Percentiles rank a stretch among this genome's conserved stretches.
Conservation (phyloP, 2,329 filamentous ascomycete genomes). For the Monosporascus sp. region DNA sequence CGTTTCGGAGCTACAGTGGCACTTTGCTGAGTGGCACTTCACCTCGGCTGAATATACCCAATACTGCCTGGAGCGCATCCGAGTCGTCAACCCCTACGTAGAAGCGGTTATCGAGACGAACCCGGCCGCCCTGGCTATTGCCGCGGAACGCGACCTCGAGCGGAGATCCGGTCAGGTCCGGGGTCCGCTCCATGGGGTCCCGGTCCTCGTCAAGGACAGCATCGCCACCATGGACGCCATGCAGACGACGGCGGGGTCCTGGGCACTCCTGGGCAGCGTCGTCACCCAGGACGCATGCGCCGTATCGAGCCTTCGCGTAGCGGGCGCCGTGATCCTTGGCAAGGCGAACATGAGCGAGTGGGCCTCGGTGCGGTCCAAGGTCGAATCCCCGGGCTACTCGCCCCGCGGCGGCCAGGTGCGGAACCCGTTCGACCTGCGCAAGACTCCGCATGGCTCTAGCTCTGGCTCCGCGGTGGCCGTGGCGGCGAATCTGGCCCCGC, state of each 20-base stretch:
- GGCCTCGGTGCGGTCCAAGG: slow-evolving; percentile 55
- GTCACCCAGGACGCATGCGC: slow-evolving; percentile 53
- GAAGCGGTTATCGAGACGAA: slow-evolving; percentile 31
- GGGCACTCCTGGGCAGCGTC: slow-evolving; percentile 53
- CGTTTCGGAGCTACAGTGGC: neutral
- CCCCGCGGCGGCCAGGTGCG: slow-evolving; percentile 58
- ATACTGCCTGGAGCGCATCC: neutral
- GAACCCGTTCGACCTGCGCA: slow-evolving; percentile 55
- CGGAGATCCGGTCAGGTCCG: slow-evolving; percentile 12
- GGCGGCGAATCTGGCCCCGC: slow-evolving; percentile 54
- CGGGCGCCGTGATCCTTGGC: slow-evolving; percentile 60
- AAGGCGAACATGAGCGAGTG: slow-evolving; percentile 63
- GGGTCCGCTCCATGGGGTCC: slow-evolving; percentile 57
- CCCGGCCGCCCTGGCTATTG: slow-evolving; percentile 33
- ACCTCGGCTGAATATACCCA: neutral
- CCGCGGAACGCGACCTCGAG: slow-evolving; percentile 28
- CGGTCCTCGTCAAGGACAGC: slow-evolving; percentile 62
- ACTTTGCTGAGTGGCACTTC: neutral
- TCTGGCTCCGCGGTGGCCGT: slow-evolving; percentile 56
- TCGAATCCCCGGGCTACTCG: slow-evolving; percentile 58
- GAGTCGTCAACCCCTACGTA: slow-evolving; percentile 27
- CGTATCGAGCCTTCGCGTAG: slow-evolving; percentile 52
- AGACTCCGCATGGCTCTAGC: slow-evolving; percentile 58
- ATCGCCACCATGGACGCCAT: slow-evolving; percentile 59
- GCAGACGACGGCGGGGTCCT: slow-evolving; percentile 61